Evolutionary conservation across 345 rosid genomes (phyloP).

Genomic region (Sisymbrium irio): DNA sequence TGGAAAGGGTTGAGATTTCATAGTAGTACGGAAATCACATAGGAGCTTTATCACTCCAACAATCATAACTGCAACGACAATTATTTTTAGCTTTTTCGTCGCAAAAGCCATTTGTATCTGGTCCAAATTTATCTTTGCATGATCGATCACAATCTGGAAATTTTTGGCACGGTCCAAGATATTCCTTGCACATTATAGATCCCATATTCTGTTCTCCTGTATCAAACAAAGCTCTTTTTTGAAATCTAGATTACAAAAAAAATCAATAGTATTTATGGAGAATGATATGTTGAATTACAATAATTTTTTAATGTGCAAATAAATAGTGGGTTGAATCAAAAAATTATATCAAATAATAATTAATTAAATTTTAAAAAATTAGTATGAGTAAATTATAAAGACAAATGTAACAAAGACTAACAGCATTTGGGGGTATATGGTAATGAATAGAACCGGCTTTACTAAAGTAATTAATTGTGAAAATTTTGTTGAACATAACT

Average conservation of each 20-base stretch:
- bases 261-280: not conserved
- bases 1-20: not conserved
- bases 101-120: not conserved
- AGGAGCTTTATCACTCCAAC: not conserved
- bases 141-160: slow-evolving; percentile 1
- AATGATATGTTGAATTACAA: not conserved
- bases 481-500: not conserved
- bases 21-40: not conserved
- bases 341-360: not conserved
- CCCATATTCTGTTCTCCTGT: not conserved
- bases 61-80: not conserved
- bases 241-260: not conserved
- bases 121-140: not conserved
- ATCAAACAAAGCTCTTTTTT: not conserved
- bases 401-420: not conserved
- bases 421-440: not conserved
- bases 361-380: not conserved
- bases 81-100: not conserved
- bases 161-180: not conserved
- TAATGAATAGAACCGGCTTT: not conserved
- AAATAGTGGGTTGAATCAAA: not conserved
- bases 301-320: not conserved
- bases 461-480: not conserved
- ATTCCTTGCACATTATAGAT: not conserved
- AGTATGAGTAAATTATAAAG: not conserved